phyloP scores from a whole-genome alignment of 2,329 filamentous ascomycete species.

The Talaromyces sp. region DNA sequence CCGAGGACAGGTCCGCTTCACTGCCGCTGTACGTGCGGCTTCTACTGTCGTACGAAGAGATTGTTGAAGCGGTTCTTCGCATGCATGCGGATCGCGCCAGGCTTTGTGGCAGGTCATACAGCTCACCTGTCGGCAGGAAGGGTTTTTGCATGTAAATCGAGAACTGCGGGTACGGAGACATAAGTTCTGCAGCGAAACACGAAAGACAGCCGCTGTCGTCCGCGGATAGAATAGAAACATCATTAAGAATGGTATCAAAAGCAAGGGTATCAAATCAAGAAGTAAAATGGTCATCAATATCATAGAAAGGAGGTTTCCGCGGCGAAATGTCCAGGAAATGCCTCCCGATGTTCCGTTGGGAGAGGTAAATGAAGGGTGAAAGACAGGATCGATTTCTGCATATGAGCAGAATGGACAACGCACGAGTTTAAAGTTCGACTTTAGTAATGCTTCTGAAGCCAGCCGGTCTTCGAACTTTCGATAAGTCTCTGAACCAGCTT shows the following conservation, averaged over 20 bases:
- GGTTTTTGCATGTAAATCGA: constrained; percentile 72
- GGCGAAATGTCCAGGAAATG: constrained; percentile 56
- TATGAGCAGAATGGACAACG: constrained; percentile 90
- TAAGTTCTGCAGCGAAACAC: constrained; percentile 62
- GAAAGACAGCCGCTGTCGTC: constrained; percentile 50
- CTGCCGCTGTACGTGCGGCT: constrained; percentile 85
- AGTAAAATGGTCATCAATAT: constrained; percentile 46
- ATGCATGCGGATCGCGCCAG: constrained; percentile 86
- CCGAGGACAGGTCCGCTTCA: constrained; percentile 90
- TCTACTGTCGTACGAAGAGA: constrained; percentile 87
- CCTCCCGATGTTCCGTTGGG: constrained; percentile 28
- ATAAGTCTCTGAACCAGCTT: constrained; percentile 68
- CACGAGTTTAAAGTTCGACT: constrained; percentile 70
- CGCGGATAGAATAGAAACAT: constrained; percentile 56
- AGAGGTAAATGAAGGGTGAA: constrained; percentile 48
- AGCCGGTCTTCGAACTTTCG: constrained; percentile 75
- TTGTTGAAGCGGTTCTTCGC: constrained; percentile 77
- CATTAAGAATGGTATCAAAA: constrained; percentile 53
- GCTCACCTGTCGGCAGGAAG: constrained; percentile 65
- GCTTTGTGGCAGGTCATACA: constrained; percentile 78
- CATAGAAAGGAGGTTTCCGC: constrained; percentile 51
- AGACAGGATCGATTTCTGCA: constrained; percentile 78
- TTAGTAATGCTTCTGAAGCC: constrained; percentile 70
- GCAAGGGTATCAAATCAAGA: constrained; percentile 44
- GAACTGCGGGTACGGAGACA: constrained; percentile 68